Base-by-base conservation (phyloP, 495 filamentous ascomycete genomes). In the Daldinia childiae region DNA sequence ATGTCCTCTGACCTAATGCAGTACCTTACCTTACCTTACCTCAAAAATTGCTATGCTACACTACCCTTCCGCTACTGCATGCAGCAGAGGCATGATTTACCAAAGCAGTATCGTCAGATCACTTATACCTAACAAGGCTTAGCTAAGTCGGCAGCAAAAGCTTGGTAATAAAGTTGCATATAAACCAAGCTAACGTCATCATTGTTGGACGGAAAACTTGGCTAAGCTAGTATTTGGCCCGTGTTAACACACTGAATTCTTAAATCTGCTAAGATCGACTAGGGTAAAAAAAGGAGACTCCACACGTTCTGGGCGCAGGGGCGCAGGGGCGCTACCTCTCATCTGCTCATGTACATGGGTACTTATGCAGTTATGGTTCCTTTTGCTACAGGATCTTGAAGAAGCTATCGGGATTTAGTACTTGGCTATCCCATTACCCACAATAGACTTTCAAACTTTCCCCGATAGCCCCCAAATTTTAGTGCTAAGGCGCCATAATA, bases 161-260 rank as follows among this genome's bases (percentile, higher is more conserved):
- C 68, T 71, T 66, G 68, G 69, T 64, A 64, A 62, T 66, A 21
- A 34, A 52, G 58, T 63, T 66, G 52, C 34, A 72, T 72, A 27
- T 32, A 62, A 55, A 62, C 62, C 26, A 66, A 54, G 62, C 58
- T 66, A 62, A 73, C 71, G 71, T 73, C 71, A 73, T 73, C 15
- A 65, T 64, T 64, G 69, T 57, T 62, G 63, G 43, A 64, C 57
- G 32, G 41, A 57, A 60, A 51, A 60, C 51, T 39, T 61, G 68
- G 65, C 61, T 8, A 14, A 19, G 43, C 65, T 41, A 69, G 41
- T 26, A 51, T 43, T 41, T 60, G 54, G 50, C 21, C 56, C 56
- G 36, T 68, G 54, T 60, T 11, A 56, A 68, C 50, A 64, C 64
- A 64, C 30, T 57, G 52, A n/a, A 56, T 59, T 57, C 58, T 54